Evolutionary conservation across 352 stramenopile species (phyloP).

Genomic region (Globisporangium takayamanum): DNA sequence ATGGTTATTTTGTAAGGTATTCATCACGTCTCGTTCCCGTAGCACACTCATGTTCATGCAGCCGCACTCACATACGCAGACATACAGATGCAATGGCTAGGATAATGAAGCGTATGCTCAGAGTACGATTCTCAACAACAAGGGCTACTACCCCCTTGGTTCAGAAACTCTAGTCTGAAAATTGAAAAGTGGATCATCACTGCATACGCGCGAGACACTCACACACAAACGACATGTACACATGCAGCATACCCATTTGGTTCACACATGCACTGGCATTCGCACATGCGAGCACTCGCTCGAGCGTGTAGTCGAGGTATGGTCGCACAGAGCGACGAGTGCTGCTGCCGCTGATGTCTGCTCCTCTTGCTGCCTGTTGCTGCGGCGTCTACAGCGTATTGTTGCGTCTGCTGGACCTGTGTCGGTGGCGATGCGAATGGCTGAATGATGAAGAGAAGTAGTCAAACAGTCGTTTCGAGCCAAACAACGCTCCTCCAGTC

Average conservation of each 20-base stretch:
- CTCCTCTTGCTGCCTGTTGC: background rate
- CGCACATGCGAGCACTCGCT: background rate
- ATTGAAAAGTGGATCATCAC: slow-evolving; percentile 76
- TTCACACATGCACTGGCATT: background rate
- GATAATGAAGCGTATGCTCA: slow-evolving; percentile 42
- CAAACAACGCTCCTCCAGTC: slow-evolving; percentile 5
- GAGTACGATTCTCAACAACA: slow-evolving; percentile 69
- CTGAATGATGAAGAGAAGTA: background rate
- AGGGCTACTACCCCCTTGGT: slow-evolving; percentile 82
- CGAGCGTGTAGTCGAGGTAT: too few relatives aligned
- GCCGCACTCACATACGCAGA: slow-evolving; percentile 6
- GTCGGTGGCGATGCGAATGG: slow-evolving; percentile 2
- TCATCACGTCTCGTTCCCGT: slow-evolving; percentile 60
- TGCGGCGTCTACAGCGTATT: too few relatives aligned
- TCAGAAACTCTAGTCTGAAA: slow-evolving; percentile 92
- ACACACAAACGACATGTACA: slow-evolving; percentile 8
- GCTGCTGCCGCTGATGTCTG: background rate
- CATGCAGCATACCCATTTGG: background rate
- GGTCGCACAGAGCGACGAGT: too few relatives aligned
- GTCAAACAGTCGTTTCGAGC: background rate
- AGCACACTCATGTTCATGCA: background rate
- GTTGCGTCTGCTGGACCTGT: background rate
- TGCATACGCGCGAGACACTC: slow-evolving; percentile 28
- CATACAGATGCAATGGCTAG: slow-evolving; percentile 1
- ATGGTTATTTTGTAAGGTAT: slow-evolving; percentile 81